Evolutionary conservation across 1,284 basidiomycete species (phyloP), one percentile per base, ranked within the genome.

Genomic region (Taiwanofungus camphoratus): DNA sequence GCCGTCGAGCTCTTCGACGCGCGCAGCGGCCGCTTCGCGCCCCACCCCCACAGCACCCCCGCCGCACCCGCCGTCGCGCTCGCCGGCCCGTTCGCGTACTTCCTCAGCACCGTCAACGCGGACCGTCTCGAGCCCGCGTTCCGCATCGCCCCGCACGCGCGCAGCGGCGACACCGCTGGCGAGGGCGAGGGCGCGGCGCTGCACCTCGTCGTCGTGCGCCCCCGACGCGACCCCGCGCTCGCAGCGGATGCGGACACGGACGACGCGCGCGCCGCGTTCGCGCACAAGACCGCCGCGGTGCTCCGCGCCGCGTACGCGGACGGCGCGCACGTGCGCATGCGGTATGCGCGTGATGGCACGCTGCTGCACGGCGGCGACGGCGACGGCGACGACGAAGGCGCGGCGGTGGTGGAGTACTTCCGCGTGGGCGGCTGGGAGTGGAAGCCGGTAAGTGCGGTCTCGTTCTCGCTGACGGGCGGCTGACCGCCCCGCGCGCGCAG

Each of bases 51-150:
- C 12, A 49, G 48, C 39, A 49, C 50, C 12, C 52, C 61, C 24
- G 50, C 59, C 21, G 52, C 54, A 12, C 61, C 65, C 3, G 58
- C 67, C 15, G 60, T 76, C 20, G 69, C 73, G 33, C 48, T 86
- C n/a, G 54, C 73, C 1, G 93, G 92, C 0, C 91, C 91, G 1
- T 96, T 95, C 57, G 68, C 76, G 15, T 98, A 98, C 63, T 88
- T 92, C 58, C 63, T 95, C 16, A 81, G 83, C 5, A 85, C 86
- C 0, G 72, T 88, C 40, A 87, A 90, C 45, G 86, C 88, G 22
- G 83, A 91, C 60, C 73, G 93, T 12, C 70, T 97, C 44, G 93
- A 97, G 62, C 79, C 87, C 1, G 60, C 68, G 2, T 95, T 96
- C 58, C 70, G 82, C 42, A 86, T 92, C 36, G 70, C 81, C 0